Conservation (phyloP, 148 eudicot genomes). For the Fagopyrum tataricum region DNA sequence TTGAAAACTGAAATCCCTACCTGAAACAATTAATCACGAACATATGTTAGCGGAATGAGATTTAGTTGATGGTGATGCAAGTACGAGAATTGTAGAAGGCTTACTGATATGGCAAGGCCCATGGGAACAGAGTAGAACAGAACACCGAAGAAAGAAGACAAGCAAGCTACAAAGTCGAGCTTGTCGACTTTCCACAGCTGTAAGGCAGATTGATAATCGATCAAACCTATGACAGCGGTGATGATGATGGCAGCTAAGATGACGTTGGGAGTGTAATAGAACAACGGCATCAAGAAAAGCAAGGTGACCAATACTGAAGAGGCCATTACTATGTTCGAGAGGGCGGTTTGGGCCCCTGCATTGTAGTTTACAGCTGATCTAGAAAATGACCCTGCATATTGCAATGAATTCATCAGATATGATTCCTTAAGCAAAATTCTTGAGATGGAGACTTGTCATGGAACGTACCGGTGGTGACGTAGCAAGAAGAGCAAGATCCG, state of each 20-base stretch:
- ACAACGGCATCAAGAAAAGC: constrained; percentile 56
- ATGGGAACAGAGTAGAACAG: constrained; percentile 42
- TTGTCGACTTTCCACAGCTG: constrained; percentile 56
- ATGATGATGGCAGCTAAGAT: constrained; percentile 51
- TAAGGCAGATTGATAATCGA: constrained; percentile 45
- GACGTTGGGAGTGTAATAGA: constrained; percentile 62
- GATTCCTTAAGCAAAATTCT: not conserved
- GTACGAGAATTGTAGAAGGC: not conserved
- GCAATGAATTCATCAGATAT: not conserved
- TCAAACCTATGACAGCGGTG: constrained; percentile 61
- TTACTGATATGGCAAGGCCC: constrained; percentile 35
- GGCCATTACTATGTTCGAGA: constrained; percentile 64
- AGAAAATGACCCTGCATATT: constrained; percentile 48
- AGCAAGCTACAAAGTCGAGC: constrained; percentile 44
- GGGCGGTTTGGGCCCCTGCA: constrained; percentile 61
- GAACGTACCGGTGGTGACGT: constrained; percentile 57
- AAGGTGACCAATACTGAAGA: constrained; percentile 51
- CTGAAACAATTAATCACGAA: constrained; percentile 23
- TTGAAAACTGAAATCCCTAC: constrained; percentile 89
- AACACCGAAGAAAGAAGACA: constrained; percentile 58
- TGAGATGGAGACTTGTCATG: not conserved
- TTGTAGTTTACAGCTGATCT: constrained; percentile 69
- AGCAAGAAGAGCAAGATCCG: constrained; percentile 70
- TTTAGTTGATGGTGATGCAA: not conserved
- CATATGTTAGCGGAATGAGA: no score